Evolutionary conservation across 2,329 filamentous ascomycete genomes (phyloP).

Genomic region (Fusarium sacchari): DNA sequence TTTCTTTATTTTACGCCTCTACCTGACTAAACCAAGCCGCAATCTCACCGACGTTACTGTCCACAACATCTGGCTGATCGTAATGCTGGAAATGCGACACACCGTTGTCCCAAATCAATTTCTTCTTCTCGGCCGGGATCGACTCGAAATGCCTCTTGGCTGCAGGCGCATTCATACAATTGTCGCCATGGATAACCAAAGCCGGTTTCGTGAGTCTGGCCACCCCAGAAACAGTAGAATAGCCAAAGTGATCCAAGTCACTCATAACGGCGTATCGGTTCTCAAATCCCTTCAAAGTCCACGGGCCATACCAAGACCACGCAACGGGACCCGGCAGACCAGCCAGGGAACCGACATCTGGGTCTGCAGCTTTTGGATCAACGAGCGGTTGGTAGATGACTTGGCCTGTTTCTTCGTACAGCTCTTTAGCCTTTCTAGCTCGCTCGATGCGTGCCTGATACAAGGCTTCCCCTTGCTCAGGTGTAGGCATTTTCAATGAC

Average conservation of each 20-base stretch:
- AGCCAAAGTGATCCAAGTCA: background rate
- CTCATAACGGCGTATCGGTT: background rate
- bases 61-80: background rate
- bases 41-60: background rate
- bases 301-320: background rate
- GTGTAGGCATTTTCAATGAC: background rate
- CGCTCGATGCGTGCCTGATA: background rate
- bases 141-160: background rate
- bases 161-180: background rate
- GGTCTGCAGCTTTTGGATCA: background rate
- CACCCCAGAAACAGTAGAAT: background rate
- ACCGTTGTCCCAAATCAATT: background rate
- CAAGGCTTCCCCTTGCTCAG: background rate
- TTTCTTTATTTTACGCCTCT: fast-evolving
- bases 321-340: background rate
- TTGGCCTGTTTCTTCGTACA: background rate
- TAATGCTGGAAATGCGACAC: background rate
- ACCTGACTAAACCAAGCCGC: background rate
- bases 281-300: background rate
- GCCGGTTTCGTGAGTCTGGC: background rate
- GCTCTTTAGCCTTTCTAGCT: background rate
- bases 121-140: background rate
- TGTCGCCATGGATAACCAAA: background rate
- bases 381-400: background rate
- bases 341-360: background rate